These are phyloP conservation scores for Penicillium sp. DNA, from an alignment of 2,329 filamentous ascomycete species.

Conservation along the genomic window DNA sequence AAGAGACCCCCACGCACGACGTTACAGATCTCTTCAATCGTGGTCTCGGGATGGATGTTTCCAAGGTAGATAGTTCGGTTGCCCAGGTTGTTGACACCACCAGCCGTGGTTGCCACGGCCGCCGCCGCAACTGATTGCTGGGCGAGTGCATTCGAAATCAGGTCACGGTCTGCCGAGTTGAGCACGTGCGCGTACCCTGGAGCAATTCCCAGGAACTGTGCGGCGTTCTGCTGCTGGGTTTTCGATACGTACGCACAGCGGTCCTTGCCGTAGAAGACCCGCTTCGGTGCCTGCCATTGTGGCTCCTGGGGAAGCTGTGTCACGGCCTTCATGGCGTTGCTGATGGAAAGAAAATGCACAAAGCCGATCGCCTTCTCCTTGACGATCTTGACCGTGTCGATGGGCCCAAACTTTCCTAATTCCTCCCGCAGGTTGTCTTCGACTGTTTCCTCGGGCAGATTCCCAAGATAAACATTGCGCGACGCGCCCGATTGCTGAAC, in stretches of 20 bases:
- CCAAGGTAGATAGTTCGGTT: slow-evolving; percentile 97
- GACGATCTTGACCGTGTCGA: slow-evolving; percentile 96
- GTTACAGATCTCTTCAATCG: slow-evolving; percentile 99
- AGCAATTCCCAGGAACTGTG: slow-evolving; percentile 94
- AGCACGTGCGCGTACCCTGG: slow-evolving; percentile 94
- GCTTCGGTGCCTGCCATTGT: slow-evolving; percentile 87
- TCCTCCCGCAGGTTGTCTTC: slow-evolving; percentile 94
- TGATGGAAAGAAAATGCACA: slow-evolving; percentile 93
- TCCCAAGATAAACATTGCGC: slow-evolving; percentile 93
- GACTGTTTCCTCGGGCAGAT: slow-evolving; percentile 78
- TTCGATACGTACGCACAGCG: slow-evolving; percentile 98
- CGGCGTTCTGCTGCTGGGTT: slow-evolving; percentile 98
- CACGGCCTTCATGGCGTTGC: slow-evolving; percentile 97
- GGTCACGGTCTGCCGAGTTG: slow-evolving; percentile 89
- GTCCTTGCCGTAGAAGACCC: slow-evolving; percentile 98
- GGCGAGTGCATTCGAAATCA: slow-evolving; percentile 92
- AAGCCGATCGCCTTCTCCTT: slow-evolving; percentile 98
- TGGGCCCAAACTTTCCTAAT: slow-evolving; percentile 88
- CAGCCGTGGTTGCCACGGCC: slow-evolving; percentile 91
- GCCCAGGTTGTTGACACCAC: slow-evolving; percentile 93
- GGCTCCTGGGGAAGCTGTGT: slow-evolving; percentile 91
- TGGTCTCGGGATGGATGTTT: slow-evolving; percentile 98
- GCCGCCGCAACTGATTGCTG: slow-evolving; percentile 97
- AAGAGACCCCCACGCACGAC: slow-evolving; percentile 91
- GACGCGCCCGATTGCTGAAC: slow-evolving; percentile 97